Evolutionary conservation across 2,329 filamentous ascomycete species (phyloP), one percentile per base, ranked within the genome.

Genomic region (Beauveria brongniartii): DNA sequence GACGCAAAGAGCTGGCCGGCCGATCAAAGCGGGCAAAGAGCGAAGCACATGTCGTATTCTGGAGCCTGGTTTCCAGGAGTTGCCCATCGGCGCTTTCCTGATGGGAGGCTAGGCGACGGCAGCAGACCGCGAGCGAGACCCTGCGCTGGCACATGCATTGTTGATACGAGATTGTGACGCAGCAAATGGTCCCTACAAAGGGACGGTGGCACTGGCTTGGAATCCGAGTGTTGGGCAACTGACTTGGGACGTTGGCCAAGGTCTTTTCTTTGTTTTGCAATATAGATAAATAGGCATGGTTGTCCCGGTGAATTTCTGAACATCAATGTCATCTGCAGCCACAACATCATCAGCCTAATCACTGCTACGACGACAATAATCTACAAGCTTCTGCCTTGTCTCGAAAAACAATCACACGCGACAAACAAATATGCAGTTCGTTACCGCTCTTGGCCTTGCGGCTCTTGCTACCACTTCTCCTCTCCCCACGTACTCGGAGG

Each of bases 131-230:
- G n/a, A n/a, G n/a, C n/a, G n/a, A n/a, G n/a, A n/a, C n/a, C n/a
- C n/a, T n/a, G n/a, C n/a, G n/a, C n/a, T n/a, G n/a, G n/a, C n/a
- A n/a, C 30, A 34, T 50, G 43, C 43, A 3, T 30, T n/a, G 30
- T n/a, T 22, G 12, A 46, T 50, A 51, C 46, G 55, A 51, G 30
- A 37, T 40, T 50, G 46, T 58, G 55, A 58, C 46, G 55, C 51
- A 51, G 46, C 46, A 34, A 34, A 12, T 14, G 14, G 30, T 30
- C 41, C 28, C 24, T 28, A 24, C 7, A 14, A 22, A 22, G 14
- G 10, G 20, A 43, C 5, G 24, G 47, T 28, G 1, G 20, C 30
- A 50, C 22, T 26, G 34, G 37, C 37, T n/a, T 22, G 20, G 7
- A 18, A 28, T 24, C 34, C 34, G 20, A 20, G 8, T 37, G 14